These are phyloP conservation scores for Talaromyces sp. DNA, from an alignment of 2,329 filamentous ascomycete genomes.

Conservation along the genomic window DNA sequence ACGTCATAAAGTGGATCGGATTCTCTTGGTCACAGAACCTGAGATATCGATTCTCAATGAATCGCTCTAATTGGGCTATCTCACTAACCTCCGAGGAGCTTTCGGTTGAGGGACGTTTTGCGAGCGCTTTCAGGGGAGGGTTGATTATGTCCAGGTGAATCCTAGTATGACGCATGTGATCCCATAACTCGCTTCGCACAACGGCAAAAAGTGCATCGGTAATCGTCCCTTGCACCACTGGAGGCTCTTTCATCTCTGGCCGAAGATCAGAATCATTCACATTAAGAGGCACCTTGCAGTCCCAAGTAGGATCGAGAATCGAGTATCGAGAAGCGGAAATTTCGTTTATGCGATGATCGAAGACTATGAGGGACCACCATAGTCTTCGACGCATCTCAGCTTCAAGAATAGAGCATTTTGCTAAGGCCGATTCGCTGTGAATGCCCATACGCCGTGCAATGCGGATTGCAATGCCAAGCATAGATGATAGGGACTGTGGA, in stretches of 20 bases:
- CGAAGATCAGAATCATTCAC: slow-evolving; percentile 15
- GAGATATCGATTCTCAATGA: slow-evolving; percentile 47
- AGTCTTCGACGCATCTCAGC: slow-evolving; percentile 65
- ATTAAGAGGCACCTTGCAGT: slow-evolving; percentile 40
- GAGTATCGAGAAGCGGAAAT: slow-evolving; percentile 50
- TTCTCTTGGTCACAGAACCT: slow-evolving; percentile 36
- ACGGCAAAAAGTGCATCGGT: slow-evolving; percentile 44
- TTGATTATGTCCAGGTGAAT: slow-evolving; percentile 46
- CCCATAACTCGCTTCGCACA: slow-evolving; percentile 39
- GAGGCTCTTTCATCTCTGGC: slow-evolving; percentile 12
- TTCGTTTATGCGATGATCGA: slow-evolving; percentile 65
- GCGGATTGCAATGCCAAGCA: slow-evolving; percentile 62
- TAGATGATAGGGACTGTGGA: slow-evolving; percentile 53
- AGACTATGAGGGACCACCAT: slow-evolving; percentile 67
- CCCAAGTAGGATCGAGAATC: slow-evolving; percentile 40
- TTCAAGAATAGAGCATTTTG: slow-evolving; percentile 48
- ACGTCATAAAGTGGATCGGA: slow-evolving; percentile 45
- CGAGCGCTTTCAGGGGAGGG: slow-evolving; percentile 29
- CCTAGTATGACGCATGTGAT: slow-evolving; percentile 35
- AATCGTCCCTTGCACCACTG: slow-evolving; percentile 18
- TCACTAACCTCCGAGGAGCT: slow-evolving; percentile 20
- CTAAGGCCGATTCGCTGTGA: slow-evolving; percentile 56
- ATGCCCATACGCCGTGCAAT: slow-evolving; percentile 64
- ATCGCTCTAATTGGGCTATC: slow-evolving; percentile 35
- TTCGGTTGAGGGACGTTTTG: slow-evolving; percentile 19